Conservation (phyloP, 495 filamentous ascomycete genomes). For the Penicillium mononematosum region DNA sequence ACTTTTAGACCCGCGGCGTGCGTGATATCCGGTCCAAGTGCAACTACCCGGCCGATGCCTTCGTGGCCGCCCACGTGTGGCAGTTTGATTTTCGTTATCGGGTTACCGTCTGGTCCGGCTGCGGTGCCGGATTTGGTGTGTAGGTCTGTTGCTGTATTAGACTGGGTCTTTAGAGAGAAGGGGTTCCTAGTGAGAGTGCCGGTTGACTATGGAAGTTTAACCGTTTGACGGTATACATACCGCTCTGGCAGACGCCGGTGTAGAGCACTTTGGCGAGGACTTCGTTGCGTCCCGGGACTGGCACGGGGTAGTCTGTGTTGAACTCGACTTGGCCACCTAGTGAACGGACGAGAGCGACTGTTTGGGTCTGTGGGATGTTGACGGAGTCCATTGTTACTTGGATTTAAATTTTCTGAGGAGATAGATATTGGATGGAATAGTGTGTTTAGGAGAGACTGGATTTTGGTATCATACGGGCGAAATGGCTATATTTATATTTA, state of each 20-base stretch:
- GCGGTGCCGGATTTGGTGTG: conserved; percentile 49
- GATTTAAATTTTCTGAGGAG: too few relatives aligned
- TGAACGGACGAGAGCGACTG: conserved; percentile 44
- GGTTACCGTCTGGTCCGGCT: conserved; percentile 41
- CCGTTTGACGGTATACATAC: conserved; percentile 21
- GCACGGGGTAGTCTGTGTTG: conserved; percentile 47
- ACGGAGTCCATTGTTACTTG: conserved; percentile 22
- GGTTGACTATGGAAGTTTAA: background rate
- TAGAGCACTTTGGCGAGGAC: conserved; percentile 52
- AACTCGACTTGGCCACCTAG: conserved; percentile 48
- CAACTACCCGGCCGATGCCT: conserved; percentile 46
- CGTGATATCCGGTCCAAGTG: conserved; percentile 36
- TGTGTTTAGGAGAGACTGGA: background rate
- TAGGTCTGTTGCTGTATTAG: conserved; percentile 34
- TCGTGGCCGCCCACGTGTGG: conserved; percentile 53
- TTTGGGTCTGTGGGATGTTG: conserved; percentile 43
- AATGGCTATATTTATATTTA: background rate
- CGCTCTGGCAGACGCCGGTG: conserved; percentile 50
- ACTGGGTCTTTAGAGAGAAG: background rate
- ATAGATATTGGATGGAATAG: background rate
- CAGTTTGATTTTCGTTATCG: conserved; percentile 48
- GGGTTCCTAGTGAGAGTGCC: background rate
- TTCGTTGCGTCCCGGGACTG: conserved; percentile 43
- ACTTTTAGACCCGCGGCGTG: conserved; percentile 34
- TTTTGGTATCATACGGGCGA: background rate